Evolutionary conservation across 768 basidiomycete genomes (phyloP), one percentile per base, ranked within the genome.

Genomic region (Ramaria sp.): DNA sequence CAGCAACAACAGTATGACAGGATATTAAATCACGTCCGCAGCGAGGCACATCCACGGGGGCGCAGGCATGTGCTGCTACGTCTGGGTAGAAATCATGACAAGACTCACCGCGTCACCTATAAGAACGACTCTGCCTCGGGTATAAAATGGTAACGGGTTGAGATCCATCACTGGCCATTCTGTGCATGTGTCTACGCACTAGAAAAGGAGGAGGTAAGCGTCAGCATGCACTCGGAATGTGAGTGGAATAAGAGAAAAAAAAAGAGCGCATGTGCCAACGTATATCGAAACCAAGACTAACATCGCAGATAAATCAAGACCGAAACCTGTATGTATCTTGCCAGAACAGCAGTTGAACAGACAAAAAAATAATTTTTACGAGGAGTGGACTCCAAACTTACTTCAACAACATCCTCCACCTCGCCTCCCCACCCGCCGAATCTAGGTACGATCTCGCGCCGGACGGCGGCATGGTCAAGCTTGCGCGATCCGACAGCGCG

Each of bases 121-220:
- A 7, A 82, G 65, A 4, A 71, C 74, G 4, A 80, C 72, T 3
- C 67, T 64, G 13, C 69, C 71, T n/a, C 64, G 62, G 1, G 71
- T 71, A 59, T 70, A 79, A 7, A 67, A 65, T 0, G 72, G 69
- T 15, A 81, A 62, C 3, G 70, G 68, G 3, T 65, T 66, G n/a
- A 81, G 60, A n/a, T 63, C 63, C 58, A 76, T 72, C 3, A 81
- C 61, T 2, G 72, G 71, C 77, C 78, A 80, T 33, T 78, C 69
- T 22, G 73, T 68, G 2, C 78, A 73, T 46, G 69, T 71, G 4
- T 79, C 76, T 22, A 79, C 71, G 59, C 79, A 79, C 83, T 85
- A 51, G 22, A 22, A 34, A 30, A 19, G 19, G 43, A 52, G 5
- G 27, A 5, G 5, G 27, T 27, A 27, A 27, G 3, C 2, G 27